Conservation (phyloP, 2,329 filamentous ascomycete genomes). For the Thelonectria olida region DNA sequence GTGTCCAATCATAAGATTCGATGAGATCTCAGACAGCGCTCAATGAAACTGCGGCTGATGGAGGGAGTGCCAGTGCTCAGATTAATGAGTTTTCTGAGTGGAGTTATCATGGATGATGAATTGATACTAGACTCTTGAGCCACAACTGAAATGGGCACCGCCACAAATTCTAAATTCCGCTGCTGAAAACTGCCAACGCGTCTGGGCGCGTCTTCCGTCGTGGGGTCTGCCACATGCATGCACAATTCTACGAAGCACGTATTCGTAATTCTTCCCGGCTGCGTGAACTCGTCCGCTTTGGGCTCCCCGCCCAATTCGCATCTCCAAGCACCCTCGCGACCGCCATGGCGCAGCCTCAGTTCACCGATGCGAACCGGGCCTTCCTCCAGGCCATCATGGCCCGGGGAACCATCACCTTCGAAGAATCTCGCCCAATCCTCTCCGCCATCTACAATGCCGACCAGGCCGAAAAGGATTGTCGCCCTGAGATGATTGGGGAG, state of each 20-base stretch:
- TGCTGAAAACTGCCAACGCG: background rate
- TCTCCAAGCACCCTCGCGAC: constrained; percentile 27
- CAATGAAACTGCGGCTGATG: constrained; percentile 3
- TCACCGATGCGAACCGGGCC: constrained; percentile 77
- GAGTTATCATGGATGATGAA: no score
- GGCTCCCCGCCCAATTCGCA: background rate
- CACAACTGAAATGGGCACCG: background rate
- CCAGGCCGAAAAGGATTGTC: constrained; percentile 49
- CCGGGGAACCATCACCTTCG: constrained; percentile 78
- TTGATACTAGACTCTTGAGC: background rate
- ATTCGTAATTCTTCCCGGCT: no score
- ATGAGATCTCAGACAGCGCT: background rate
- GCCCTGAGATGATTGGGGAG: constrained; percentile 71
- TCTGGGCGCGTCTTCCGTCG: background rate
- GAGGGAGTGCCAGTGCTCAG: background rate
- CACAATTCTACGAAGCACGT: no score
- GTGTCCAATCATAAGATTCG: background rate
- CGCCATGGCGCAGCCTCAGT: constrained; percentile 46
- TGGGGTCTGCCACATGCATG: no score
- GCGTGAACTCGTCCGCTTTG: no score
- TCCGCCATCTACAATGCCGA: constrained; percentile 77
- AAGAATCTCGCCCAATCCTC: constrained; percentile 77
- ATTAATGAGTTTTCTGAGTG: no score
- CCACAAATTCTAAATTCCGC: background rate
- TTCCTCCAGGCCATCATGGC: constrained; percentile 91